Evolutionary conservation across 2,329 filamentous ascomycete species (phyloP).

Genomic region (Laburnicola sp.): DNA sequence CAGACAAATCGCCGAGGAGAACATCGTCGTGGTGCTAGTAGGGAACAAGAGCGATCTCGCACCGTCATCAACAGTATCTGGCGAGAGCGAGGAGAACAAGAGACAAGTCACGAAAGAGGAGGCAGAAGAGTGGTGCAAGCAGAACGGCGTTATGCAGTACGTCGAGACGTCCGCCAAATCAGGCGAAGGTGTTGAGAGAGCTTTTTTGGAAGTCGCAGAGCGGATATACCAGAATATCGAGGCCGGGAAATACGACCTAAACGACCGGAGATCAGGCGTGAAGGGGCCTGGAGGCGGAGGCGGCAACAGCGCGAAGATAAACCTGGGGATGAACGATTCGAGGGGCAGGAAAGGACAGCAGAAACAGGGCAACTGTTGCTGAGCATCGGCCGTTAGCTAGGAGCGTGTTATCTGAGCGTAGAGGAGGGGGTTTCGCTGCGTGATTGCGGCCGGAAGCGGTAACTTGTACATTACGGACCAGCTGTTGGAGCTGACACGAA

Average conservation of each 20-base stretch:
- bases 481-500: not conserved
- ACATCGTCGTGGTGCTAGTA: constrained; percentile 91
- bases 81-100: constrained; percentile 56
- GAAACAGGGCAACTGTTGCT: constrained; percentile 42
- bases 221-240: constrained; percentile 97
- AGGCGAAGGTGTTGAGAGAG: constrained; percentile 88
- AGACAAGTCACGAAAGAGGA: constrained; percentile 80
- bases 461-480: not conserved
- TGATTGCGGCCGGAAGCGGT: not conserved
- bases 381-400: not conserved
- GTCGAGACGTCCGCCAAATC: constrained; percentile 97
- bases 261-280: constrained; percentile 88
- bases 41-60: constrained; percentile 93
- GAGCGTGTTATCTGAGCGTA: too few relatives aligned
- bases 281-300: constrained; percentile 65
- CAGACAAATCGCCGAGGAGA: constrained; percentile 90
- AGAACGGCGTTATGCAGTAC: constrained; percentile 87
- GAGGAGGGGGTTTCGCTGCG: too few relatives aligned
- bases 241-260: constrained; percentile 90
- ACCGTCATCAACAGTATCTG: constrained; percentile 44
- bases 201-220: constrained; percentile 91
- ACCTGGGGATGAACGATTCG: constrained; percentile 49
- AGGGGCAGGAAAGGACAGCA: constrained; percentile 37
- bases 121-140: constrained; percentile 84
- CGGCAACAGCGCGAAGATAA: constrained; percentile 48